Evolutionary conservation across 2,329 filamentous ascomycete genomes (phyloP).

Genomic region (Zarea fungicola): DNA sequence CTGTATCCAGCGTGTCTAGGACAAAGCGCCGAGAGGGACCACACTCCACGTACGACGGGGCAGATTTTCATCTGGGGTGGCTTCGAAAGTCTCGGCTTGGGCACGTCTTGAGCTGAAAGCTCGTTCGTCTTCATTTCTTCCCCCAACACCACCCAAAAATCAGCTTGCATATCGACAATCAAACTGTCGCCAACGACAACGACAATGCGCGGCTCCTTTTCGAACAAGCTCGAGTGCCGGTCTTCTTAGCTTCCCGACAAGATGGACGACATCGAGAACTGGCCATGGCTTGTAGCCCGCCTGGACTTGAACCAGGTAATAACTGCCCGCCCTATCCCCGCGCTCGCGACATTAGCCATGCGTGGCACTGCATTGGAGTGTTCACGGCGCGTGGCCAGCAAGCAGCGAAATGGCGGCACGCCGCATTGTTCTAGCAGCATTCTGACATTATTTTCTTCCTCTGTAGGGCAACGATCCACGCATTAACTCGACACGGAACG

Average conservation of each 20-base stretch:
- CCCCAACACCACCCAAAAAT: neutral
- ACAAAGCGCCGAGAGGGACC: constrained; percentile 4
- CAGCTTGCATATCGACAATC: neutral
- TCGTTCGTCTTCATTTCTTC: neutral
- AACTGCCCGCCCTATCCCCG: neutral
- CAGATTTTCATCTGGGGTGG: constrained; percentile 1
- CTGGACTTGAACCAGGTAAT: constrained; percentile 7
- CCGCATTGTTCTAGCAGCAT: neutral
- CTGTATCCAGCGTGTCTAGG: constrained; percentile 2
- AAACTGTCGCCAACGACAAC: neutral
- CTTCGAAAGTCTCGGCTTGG: neutral
- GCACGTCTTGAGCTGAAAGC: neutral
- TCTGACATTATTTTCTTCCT: neutral
- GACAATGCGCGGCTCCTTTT: constrained; percentile 1
- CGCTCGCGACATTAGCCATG: neutral
- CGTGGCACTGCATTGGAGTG: neutral
- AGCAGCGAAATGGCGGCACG: neutral
- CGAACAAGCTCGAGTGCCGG: neutral
- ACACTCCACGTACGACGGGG: neutral
- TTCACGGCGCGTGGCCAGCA: no score
- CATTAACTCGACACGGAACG: constrained; percentile 30
- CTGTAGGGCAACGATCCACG: constrained; percentile 26
- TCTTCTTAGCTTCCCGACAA: neutral
- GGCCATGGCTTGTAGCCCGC: constrained; percentile 10
- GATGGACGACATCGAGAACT: constrained; percentile 7